Conservation (phyloP, 176 grass and related monocot species). For the Sorghum bicolor region Sorghum_bicolor_NCBIv3 NC_012870.2:78271501-78272000, state of each 20-base stretch:
- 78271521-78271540: neutral
- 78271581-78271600: conserved; percentile 10
- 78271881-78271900: neutral
- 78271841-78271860: conserved; percentile 17
- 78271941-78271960: too few relatives aligned
- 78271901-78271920: conserved; percentile 16
- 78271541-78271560: neutral
- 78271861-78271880: conserved; percentile 13
- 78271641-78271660: conserved; percentile 12
- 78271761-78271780: too few relatives aligned
- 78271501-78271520: conserved; percentile 14
- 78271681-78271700: neutral
- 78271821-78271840: conserved; percentile 16
- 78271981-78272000: too few relatives aligned
- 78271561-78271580: conserved; percentile 2
- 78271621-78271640: conserved; percentile 28
- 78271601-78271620: conserved; percentile 36
- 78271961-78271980: too few relatives aligned
- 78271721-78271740: neutral
- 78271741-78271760: too few relatives aligned
- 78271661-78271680: neutral
- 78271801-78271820: too few relatives aligned
- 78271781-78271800: too few relatives aligned
- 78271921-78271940: neutral
- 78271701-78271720: conserved; percentile 4